Evolutionary conservation across 306 rosid genomes (phyloP), one percentile per base, ranked within the genome.

Genomic region (Sicyos edulis): DNA sequence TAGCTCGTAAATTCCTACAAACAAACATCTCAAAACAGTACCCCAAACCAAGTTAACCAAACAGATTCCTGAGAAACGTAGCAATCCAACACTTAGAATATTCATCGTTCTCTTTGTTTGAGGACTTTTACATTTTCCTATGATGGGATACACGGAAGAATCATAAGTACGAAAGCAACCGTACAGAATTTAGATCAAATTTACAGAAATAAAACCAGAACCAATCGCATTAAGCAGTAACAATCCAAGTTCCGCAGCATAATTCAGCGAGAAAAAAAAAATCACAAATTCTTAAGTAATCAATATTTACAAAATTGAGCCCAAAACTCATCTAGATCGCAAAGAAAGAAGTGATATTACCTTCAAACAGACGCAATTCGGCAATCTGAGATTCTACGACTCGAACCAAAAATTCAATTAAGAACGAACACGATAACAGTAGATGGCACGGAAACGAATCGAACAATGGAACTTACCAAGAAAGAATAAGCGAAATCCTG

Each of bases 401-500:
- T 22, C 64, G 37, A 58, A 42, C 47, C 10, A 42, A 8, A 42
- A 42, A 50, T 13, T 5, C 7, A 57, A 57, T 11, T 0, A 21
- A 22, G 37, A 57, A 24, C 69, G 4, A 8, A 16, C 22, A 32
- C 1, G 47, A 62, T 47, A 34, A 62, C 51, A 62, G 50, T 62
- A 14, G 50, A 62, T 4, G 50, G 4, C 15, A 56, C 10, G 26
- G 6, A 21, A 6, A 56, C 15, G 61, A 62, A n/a, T 34, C 16
- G 24, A 34, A 62, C 26, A 49, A 62, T 62, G 69, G 19, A 42
- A 19, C 45, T 64, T 64, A 64, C 70, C 70, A 12, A 64, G 4
- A 54, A 5, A 42, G 8, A 13, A 58, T 12, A 58, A 58, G 64
- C 15, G 22, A 58, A 58, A 24, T 10, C 17, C 40, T 40, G 29